phyloP scores from a whole-genome alignment of 305 asterid genomes.

The Solanum chacoense region DNA sequence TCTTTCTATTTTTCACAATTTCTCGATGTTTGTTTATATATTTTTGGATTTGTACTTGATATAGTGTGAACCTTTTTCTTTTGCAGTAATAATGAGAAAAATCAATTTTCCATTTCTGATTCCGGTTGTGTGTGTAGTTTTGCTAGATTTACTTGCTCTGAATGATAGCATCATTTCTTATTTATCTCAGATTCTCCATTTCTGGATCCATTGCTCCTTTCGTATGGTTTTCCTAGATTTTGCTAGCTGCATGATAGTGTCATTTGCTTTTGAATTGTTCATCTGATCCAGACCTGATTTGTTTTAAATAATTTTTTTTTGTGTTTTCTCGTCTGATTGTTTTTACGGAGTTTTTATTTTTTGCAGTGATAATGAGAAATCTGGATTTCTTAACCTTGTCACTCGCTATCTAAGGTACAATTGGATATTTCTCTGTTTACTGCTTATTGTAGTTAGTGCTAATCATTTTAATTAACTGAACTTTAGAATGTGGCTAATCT shows the following conservation, averaged over 20 bases:
- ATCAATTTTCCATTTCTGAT: background rate
- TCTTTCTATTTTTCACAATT: background rate
- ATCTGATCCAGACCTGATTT: background rate
- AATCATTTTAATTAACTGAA: background rate
- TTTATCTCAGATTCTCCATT: background rate
- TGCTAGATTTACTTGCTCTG: background rate
- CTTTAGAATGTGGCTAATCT: background rate
- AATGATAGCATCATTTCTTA: background rate
- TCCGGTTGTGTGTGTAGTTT: background rate
- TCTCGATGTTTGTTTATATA: background rate
- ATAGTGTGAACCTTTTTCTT: background rate
- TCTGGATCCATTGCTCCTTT: background rate
- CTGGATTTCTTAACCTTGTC: slow-evolving; percentile 75
- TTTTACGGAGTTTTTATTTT: background rate
- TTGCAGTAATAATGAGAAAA: slow-evolving; percentile 62
- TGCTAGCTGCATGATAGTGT: background rate
- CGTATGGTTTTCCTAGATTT: background rate
- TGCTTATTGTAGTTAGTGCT: background rate
- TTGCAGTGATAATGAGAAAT: slow-evolving; percentile 64
- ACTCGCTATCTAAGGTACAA: slow-evolving; percentile 29
- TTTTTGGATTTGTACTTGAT: background rate
- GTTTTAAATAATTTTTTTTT: background rate
- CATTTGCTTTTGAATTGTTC: background rate
- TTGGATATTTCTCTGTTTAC: background rate
- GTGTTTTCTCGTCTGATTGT: background rate